A percentile compares a stretch with the other conserved stretches of the same genome.
Conservation (phyloP, 441 rosid species). For the Pelargonium australe region DNA sequence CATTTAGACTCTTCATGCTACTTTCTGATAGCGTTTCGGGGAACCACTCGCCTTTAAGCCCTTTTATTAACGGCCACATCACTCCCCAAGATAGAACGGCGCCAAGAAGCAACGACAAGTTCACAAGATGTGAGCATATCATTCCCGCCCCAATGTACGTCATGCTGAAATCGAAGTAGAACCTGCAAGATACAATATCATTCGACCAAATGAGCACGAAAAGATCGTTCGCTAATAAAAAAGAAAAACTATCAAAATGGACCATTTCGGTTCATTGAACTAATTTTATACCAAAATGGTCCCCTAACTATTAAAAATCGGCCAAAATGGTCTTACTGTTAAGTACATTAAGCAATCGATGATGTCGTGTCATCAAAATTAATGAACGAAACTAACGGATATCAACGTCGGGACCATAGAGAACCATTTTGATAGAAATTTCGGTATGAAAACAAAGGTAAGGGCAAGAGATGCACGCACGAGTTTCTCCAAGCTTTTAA, state of each 20-base stretch:
- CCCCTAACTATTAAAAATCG: no score
- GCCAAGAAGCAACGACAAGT: conserved; percentile 71
- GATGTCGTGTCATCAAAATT: no score
- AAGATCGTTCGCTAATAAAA: no score
- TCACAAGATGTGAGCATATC: conserved; percentile 88
- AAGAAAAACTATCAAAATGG: no score
- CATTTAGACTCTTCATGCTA: conserved; percentile 78
- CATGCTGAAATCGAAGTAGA: conserved; percentile 78
- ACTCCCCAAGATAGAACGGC: conserved; percentile 83
- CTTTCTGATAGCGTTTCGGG: conserved; percentile 37
- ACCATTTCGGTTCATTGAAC: no score
- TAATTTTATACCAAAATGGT: no score
- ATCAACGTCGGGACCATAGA: no score
- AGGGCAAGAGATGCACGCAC: conserved; percentile 30
- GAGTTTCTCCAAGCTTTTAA: conserved; percentile 66
- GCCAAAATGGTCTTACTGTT: no score
- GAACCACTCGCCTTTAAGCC: conserved; percentile 72
- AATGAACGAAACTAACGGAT: no score
- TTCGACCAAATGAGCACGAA: conserved; percentile 11
- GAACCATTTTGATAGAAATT: no score
- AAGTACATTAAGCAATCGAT: no score
- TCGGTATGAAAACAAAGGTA: neutral
- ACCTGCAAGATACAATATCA: conserved; percentile 41
- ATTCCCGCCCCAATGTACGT: conserved; percentile 88
- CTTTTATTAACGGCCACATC: conserved; percentile 75